phyloP scores from a whole-genome alignment of 768 basidiomycete genomes.

The Boletus subcaerulescens region DNA sequence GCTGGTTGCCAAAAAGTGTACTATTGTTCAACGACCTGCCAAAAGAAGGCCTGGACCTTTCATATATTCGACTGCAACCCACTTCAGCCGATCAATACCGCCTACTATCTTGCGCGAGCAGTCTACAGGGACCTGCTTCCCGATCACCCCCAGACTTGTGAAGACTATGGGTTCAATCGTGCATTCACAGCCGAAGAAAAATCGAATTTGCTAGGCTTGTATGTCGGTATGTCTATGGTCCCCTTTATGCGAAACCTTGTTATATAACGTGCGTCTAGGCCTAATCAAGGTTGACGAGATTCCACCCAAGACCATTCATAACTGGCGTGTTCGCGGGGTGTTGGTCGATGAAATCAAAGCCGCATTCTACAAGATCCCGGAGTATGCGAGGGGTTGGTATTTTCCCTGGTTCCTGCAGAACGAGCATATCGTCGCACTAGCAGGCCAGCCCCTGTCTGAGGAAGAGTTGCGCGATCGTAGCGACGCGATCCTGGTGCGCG shows the following conservation, averaged over 20 bases:
- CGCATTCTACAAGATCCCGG: neutral
- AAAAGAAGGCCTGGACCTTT: neutral
- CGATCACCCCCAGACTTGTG: neutral
- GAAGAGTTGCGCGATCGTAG: neutral
- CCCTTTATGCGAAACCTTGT: neutral
- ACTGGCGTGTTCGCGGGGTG: constrained; percentile 1
- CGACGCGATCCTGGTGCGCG: neutral
- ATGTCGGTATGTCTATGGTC: neutral
- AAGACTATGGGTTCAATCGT: neutral
- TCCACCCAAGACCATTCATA: neutral
- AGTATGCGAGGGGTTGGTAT: neutral
- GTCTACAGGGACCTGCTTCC: neutral
- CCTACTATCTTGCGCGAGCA: neutral
- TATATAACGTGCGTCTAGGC: neutral
- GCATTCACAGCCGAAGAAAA: neutral
- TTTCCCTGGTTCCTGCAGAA: constrained; percentile 4
- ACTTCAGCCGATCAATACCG: neutral
- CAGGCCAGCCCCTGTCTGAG: neutral
- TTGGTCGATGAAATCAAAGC: constrained; percentile 2
- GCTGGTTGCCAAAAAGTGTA: neutral
- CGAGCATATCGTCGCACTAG: neutral
- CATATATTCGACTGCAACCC: constrained; percentile 6
- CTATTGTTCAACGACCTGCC: neutral
- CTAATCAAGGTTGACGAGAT: neutral
- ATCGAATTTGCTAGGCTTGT: neutral